These are phyloP conservation scores for Mycotypha africana DNA, from an alignment of 371 early-diverging fungal genomes.

Conservation along the genomic window DNA sequence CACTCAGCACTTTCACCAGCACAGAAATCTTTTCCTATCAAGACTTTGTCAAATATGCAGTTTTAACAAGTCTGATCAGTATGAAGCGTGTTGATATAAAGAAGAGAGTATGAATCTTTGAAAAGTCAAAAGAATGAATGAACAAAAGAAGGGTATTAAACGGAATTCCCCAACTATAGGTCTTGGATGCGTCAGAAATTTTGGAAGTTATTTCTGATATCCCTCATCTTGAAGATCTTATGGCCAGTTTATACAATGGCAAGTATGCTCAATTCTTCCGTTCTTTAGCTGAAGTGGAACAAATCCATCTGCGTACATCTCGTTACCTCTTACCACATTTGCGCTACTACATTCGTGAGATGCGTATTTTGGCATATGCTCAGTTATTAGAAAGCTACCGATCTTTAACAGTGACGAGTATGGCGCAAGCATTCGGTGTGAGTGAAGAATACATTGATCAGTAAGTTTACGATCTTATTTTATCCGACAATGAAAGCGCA, in stretches of 20 bases:
- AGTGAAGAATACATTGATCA: constrained; percentile 91
- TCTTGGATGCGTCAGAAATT: constrained; percentile 95
- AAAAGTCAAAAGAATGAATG: too few species aligned
- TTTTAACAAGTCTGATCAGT: constrained; percentile 85
- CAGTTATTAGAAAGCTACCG: constrained; percentile 98
- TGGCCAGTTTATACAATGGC: constrained; percentile 90
- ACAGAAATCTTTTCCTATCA: constrained; percentile 97
- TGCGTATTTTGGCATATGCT: constrained; percentile 96
- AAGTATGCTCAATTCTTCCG: constrained; percentile 91
- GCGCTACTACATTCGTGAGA: constrained; percentile 92
- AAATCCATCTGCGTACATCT: constrained; percentile 41
- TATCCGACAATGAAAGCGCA: too few species aligned
- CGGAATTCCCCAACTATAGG: too few species aligned
- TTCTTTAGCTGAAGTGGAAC: constrained; percentile 51
- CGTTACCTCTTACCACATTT: constrained; percentile 79
- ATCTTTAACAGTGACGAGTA: constrained; percentile 89
- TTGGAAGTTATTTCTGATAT: constrained; percentile 92
- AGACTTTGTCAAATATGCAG: constrained; percentile 95
- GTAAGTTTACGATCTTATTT: too few species aligned
- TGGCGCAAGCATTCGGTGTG: constrained; percentile 98
- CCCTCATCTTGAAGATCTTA: constrained; percentile 77
- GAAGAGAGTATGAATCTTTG: constrained; percentile 55
- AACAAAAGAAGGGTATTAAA: too few species aligned
- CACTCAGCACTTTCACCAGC: constrained; percentile 95
- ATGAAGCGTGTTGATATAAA: constrained; percentile 92